Base-by-base conservation (phyloP, 2,329 filamentous ascomycete genomes). In the Macrophomina tecta region DNA sequence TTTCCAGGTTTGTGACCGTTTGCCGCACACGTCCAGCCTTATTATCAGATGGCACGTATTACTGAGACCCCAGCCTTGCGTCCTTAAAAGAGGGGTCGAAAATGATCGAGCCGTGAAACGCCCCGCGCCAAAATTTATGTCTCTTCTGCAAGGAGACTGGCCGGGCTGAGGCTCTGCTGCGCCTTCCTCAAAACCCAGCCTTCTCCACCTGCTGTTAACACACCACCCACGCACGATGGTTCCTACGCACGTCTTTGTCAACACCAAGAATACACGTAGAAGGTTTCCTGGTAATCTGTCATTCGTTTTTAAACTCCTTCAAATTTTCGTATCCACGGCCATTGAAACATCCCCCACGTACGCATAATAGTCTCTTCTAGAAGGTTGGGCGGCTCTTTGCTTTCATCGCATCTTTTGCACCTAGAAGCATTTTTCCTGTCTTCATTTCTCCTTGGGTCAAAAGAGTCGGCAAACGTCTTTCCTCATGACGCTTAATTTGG, bases 401-500 rank as follows among this genome's bases (percentile, higher is more conserved):
- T 12, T 49, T 40, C 23, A n/a, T 36, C 7, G 12, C 7, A 36
- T 62, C 46, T 12, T 38, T 14, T 49, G 9, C 42, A 11, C 5
- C 49, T 3, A 23, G 28, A 40, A 62, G 32, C 45, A 36, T 9
- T 38, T 12, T 4, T 14, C 4, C 46, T n/a, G 1, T 18, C 49
- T 9, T 14, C 32, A 23, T 45, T 11, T 12, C 23, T n/a, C 6
- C 40, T 36, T 28, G 28, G 23, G 30, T 55, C 2, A 28, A 6
- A 32, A 34, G 60, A 23, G 14, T 32, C 30, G n/a, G 40, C 30
- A 14, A 36, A 46, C 64, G 66, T 71, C 69, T 68, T 55, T 49
- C 56, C 49, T 49, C 42, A 78, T 78, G 76, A 68, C 68, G 69
- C 55, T 70, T 60, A 69, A 69, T 23, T 73, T 86, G 51, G 79